phyloP scores from a whole-genome alignment of 257 asterid genomes.

The Gynochthodes officinalis region DNA sequence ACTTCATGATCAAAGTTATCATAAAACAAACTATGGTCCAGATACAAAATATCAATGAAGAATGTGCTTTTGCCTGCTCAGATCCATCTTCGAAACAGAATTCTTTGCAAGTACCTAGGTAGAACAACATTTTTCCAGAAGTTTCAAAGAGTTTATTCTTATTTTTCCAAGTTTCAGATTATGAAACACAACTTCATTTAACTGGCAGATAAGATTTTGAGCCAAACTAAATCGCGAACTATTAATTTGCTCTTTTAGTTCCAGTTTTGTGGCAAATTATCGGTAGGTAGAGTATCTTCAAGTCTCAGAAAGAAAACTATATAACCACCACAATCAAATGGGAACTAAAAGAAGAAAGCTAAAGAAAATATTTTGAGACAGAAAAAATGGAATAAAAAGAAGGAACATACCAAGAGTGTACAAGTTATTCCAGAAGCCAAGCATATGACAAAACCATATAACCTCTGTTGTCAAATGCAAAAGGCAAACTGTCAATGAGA shows the following conservation, averaged over 20 bases:
- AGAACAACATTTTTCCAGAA: neutral
- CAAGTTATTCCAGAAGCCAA: slow-evolving; percentile 81
- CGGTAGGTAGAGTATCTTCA: neutral
- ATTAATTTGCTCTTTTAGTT: neutral
- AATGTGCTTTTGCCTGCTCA: neutral
- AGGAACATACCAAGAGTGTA: slow-evolving; percentile 74
- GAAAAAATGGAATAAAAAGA: neutral
- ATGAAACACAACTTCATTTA: neutral
- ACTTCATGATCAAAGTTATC: neutral
- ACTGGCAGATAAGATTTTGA: neutral
- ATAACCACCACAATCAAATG: neutral
- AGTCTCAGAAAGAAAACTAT: neutral
- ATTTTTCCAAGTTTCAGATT: neutral
- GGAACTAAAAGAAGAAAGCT: neutral
- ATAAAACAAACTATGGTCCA: neutral
- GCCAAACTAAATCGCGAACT: neutral
- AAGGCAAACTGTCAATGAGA: slow-evolving; percentile 5
- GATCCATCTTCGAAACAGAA: neutral
- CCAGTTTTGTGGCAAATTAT: neutral
- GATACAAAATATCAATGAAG: too few species aligned
- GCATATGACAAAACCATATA: slow-evolving; percentile 89
- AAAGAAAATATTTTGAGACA: neutral
- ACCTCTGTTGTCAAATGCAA: slow-evolving; percentile 53
- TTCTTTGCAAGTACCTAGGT: neutral
- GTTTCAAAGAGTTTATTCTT: neutral